Percentiles rank a stretch among this genome's conserved stretches.
phyloP scores from a whole-genome alignment of 305 asterid genomes.

The Fraxinus paxiana region DNA sequence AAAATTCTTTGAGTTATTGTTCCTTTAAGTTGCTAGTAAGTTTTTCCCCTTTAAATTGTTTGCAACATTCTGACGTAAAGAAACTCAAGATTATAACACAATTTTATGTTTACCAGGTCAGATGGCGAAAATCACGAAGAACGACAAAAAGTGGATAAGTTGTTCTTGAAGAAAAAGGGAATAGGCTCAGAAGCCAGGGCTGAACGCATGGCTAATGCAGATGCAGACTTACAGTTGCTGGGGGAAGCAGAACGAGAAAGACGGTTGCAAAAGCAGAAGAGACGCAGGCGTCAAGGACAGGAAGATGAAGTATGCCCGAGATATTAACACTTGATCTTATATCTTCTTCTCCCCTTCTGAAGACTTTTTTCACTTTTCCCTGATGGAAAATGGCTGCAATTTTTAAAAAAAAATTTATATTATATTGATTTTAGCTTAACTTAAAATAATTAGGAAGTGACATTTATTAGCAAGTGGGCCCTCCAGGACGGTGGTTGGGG shows the following conservation, averaged over 20 bases:
- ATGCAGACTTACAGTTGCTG: conserved; percentile 83
- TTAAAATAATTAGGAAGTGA: not conserved
- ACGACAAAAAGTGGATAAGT: conserved; percentile 60
- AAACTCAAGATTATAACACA: conserved; percentile 1
- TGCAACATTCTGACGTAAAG: conserved; percentile 4
- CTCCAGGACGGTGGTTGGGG: not conserved
- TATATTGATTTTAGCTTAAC: not conserved
- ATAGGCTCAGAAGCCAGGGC: conserved; percentile 90
- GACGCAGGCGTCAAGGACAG: conserved; percentile 88
- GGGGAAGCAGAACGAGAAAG: conserved; percentile 79
- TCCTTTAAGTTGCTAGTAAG: conserved; percentile 10
- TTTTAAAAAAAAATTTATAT: not conserved
- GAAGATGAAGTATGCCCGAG: conserved; percentile 73
- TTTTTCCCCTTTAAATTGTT: conserved; percentile 2
- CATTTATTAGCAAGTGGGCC: not conserved
- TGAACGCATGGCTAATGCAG: conserved; percentile 73
- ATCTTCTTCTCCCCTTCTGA: not conserved
- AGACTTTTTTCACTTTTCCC: not conserved
- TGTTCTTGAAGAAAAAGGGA: conserved; percentile 79
- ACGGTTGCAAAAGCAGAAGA: conserved; percentile 74
- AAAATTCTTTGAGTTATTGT: not conserved
- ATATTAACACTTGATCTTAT: not conserved
- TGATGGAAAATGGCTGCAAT: not conserved
- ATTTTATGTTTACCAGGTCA: conserved; percentile 43
- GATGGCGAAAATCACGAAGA: conserved; percentile 46